Evolutionary conservation across 139 green algal species (phyloP).

Genomic region (Trebouxia sp.): DNA sequence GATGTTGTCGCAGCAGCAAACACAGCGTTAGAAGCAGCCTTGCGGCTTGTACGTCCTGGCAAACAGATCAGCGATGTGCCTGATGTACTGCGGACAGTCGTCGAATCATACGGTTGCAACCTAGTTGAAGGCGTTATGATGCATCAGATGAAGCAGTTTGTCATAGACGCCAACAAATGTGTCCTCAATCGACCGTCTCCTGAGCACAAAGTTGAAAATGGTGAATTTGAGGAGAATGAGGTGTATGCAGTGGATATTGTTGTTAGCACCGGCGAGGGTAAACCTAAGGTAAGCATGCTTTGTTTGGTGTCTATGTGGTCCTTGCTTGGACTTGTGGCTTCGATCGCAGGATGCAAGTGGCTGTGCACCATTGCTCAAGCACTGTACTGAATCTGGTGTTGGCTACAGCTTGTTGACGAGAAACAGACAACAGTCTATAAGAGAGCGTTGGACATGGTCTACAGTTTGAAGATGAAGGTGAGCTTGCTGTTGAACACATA

Average conservation of each 20-base stretch:
- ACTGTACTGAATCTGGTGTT: neutral
- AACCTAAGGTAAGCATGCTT: slow-evolving; percentile 49
- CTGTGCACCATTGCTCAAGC: neutral
- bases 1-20: slow-evolving; percentile 86
- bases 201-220: slow-evolving; percentile 83
- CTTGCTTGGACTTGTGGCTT: neutral
- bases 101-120: slow-evolving; percentile 84
- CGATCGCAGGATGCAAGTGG: neutral
- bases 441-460: slow-evolving; percentile 88
- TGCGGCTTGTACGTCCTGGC: slow-evolving; percentile 89
- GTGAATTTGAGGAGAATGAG: slow-evolving; percentile 95
- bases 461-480: slow-evolving; percentile 91
- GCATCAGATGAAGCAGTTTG: slow-evolving; percentile 96
- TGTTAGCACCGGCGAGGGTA: slow-evolving; percentile 87
- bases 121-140: slow-evolving; percentile 94
- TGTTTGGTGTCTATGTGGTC: neutral
- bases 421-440: slow-evolving; percentile 98
- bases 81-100: slow-evolving; percentile 27
- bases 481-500: too few relatives aligned
- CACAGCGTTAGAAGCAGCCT: slow-evolving; percentile 83
- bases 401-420: slow-evolving; percentile 83
- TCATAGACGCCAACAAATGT: slow-evolving; percentile 98
- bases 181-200: slow-evolving; percentile 86
- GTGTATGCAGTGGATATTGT: slow-evolving; percentile 97
- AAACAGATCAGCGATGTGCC: slow-evolving; percentile 76